These are phyloP conservation scores for Amoeboaphelidium occidentale DNA, from an alignment of 371 early-diverging fungal species.

Conservation along the genomic window DNA sequence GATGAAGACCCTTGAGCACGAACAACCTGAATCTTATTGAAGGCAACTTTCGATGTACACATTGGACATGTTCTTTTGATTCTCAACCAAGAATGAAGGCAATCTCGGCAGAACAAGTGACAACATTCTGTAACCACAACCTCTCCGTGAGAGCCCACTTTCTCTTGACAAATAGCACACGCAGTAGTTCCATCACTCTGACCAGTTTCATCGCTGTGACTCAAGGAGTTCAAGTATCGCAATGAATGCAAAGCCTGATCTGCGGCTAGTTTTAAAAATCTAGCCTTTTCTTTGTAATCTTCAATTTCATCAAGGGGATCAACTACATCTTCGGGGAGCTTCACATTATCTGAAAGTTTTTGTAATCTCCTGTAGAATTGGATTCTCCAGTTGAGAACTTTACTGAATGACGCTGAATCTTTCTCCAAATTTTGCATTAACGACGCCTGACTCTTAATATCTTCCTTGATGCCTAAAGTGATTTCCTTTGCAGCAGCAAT, in stretches of 20 bases:
- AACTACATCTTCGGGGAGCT: not conserved
- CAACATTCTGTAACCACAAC: not conserved
- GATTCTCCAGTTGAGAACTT: not conserved
- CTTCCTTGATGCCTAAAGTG: no score
- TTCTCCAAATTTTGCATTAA: no score
- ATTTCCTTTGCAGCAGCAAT: no score
- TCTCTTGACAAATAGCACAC: not conserved
- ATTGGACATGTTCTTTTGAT: not conserved
- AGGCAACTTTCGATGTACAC: not conserved
- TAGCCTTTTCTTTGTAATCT: not conserved
- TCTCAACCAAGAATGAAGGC: not conserved
- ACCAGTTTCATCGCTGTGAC: not conserved
- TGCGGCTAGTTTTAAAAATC: not conserved
- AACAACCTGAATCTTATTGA: not conserved
- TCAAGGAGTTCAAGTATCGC: not conserved
- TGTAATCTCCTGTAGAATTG: not conserved
- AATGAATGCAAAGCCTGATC: not conserved
- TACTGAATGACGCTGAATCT: no score
- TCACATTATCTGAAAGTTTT: not conserved
- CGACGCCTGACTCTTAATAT: no score
- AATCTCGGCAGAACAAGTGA: not conserved
- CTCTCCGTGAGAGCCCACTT: not conserved
- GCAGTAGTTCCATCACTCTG: not conserved
- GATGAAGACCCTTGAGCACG: not conserved
- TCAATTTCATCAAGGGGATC: not conserved